Percentiles rank a stretch among this genome's conserved stretches.
Evolutionary conservation across 805 yeast genomes (phyloP).

Genomic region (Candida argentea): DNA sequence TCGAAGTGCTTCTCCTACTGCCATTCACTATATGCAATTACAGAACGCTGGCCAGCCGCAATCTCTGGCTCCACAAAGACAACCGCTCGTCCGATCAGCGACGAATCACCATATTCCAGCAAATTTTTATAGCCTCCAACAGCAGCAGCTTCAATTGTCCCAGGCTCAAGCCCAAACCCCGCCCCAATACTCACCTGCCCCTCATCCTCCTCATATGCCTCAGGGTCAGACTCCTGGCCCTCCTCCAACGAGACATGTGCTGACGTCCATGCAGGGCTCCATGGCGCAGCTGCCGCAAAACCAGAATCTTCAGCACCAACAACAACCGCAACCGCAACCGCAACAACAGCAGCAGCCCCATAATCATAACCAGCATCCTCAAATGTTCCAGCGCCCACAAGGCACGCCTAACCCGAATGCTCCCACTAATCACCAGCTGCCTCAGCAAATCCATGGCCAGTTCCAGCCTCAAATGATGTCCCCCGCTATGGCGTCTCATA

Average conservation of each 20-base stretch:
- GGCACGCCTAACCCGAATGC: conserved; percentile 5
- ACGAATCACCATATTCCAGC: too few relatives aligned
- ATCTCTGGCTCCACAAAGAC: conserved; percentile 1
- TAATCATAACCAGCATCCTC: conserved; percentile 15
- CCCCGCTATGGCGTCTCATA: not conserved
- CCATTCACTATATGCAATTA: too few relatives aligned
- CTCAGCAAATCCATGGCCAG: not conserved
- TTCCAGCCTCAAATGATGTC: not conserved
- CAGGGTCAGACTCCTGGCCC: conserved; percentile 5
- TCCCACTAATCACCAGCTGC: conserved; percentile 4
- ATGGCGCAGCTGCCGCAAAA: too few relatives aligned
- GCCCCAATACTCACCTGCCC: conserved; percentile 6
- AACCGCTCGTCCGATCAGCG: too few relatives aligned
- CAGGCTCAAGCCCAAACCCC: conserved; percentile 6
- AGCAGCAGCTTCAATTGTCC: conserved; percentile 6
- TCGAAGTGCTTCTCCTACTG: too few relatives aligned
- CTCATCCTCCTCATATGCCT: conserved; percentile 7
- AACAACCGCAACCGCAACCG: conserved; percentile 11
- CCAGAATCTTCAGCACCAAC: conserved; percentile 9
- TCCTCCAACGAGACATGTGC: conserved; percentile 5
- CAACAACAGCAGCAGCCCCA: conserved; percentile 16
- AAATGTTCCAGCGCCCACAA: conserved; percentile 4
- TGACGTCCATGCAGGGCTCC: too few relatives aligned
- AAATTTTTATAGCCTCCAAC: too few relatives aligned
- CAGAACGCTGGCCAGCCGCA: conserved; percentile 2